Evolutionary conservation across 2,329 filamentous ascomycete species (phyloP), one percentile per base, ranked within the genome.

Genomic region (Diaporthe humulicola): DNA sequence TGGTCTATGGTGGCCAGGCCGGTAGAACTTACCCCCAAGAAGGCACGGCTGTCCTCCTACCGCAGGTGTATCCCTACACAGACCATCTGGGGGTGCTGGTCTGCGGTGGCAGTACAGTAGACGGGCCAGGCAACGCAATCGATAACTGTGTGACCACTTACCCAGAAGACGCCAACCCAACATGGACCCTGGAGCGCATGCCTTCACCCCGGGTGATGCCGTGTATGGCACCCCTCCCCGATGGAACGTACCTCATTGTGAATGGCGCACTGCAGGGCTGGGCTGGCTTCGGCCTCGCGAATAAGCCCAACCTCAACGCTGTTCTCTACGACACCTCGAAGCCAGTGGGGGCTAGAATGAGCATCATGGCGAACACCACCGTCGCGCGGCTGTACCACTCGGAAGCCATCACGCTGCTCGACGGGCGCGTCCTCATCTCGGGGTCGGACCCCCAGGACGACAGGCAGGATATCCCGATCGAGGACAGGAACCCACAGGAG

Each of bases 141-240:
- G 90, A 91, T 80, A 91, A 91, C 81, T 91, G 90, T 81, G 86
- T 90, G 33, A 87, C 87, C 33, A 90, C 87, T 25, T 80, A 85
- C 25, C 90, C 90, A 0, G 88, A 91, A 73, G 84, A 81, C 7
- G 78, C 84, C 9, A 81, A 84, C 42, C 82, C 88, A 0, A 78
- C 84, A n/a, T 92, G 89, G 89, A 85, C 83, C 2, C 84, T 91
- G 61, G 89, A 91, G 81, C 86, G 89, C 71, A 90, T 91, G 89
- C 89, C 89, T 28, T 89, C 88, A 2, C 84, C 85, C 73, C 87
- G 89, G 73, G 89, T 90, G 58, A 86, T 90, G 77, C 81, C 86
- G 0, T 89, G 87, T 80, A 90, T 90, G 84, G 83, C 85, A 0
- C 86, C 87, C 7, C 85, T 91, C 0, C 89, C 89, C 3, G 89